Evolutionary conservation across 1,139 yeast species (phyloP), one percentile per base, ranked within the genome.

Genomic region (Geotrichum cucujoidarum): DNA sequence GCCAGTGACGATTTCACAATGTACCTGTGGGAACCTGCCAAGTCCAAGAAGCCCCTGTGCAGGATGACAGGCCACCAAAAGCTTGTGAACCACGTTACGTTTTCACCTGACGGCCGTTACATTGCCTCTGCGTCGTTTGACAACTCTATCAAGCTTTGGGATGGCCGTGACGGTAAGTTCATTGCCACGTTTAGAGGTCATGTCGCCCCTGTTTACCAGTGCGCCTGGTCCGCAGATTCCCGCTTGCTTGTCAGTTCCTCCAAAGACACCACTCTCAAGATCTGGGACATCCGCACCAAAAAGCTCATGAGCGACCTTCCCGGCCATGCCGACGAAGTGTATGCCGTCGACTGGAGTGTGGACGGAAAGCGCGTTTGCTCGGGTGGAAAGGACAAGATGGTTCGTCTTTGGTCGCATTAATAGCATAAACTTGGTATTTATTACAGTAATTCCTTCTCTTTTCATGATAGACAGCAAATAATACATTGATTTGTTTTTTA

Each of bases 61-160:
- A 77, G 98, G 60, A 84, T 92, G 94, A 89, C 96, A 1, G 99
- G 99, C 22, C 99, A 92, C 67, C 98, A 92, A 64, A 92, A 92
- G 67, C 74, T 90, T 32, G 98, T 92, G 24, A 92, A 92, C 62
- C 97, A 92, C 65, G 99, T 92, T 6, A 81, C 90, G 7, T 92
- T 92, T 63, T 85, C 96, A 1, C 98, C 99, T 2, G 97, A 92
- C 65, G 97, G 97, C 7, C 77, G 96, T 56, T 76, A 78, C 58
- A 78, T 94, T 47, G 95, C 92, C 0, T 87, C 96, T 11, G 90
- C 96, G 4, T 88, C 97, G 1, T 92, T 92, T 64, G 99, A 92
- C 66, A 92, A 92, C 66, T 86, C 95, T 1, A 80, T 94, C 57
- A 92, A 92, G 67, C 70, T 92, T 45, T 92, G 98, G 98, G 97